phyloP scores from a whole-genome alignment of 495 filamentous ascomycete species.

The Trichoderma asperelloides region DNA sequence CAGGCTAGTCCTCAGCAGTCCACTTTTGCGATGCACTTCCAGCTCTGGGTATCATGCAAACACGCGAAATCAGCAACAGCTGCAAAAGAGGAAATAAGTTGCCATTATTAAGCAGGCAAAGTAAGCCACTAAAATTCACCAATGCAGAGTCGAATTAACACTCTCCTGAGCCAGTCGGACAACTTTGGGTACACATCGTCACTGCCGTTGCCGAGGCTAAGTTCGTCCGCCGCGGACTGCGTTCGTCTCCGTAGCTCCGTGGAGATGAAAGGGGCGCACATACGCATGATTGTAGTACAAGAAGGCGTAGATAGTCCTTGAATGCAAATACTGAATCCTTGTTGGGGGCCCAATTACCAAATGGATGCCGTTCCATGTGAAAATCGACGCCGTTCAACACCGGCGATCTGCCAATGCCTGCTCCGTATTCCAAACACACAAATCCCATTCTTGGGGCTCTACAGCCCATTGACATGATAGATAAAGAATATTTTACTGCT shows the following conservation, averaged over 20 bases:
- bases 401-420: neutral
- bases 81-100: neutral
- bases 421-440: too few species aligned
- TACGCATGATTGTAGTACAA: neutral
- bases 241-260: too few species aligned
- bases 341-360: neutral
- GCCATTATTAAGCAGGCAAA: neutral
- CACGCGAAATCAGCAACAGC: neutral
- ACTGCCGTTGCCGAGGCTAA: neutral
- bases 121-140: neutral
- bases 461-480: neutral
- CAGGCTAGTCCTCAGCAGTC: neutral
- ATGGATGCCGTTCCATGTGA: neutral
- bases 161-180: neutral
- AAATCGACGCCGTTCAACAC: neutral
- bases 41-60: neutral
- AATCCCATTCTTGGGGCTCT: too few species aligned
- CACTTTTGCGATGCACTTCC: neutral
- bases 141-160: too few species aligned
- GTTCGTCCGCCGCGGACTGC: neutral
- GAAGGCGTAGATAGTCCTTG: neutral
- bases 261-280: neutral
- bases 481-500: neutral
- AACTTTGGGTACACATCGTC: too few species aligned
- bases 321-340: neutral